Base-by-base conservation (phyloP, 495 filamentous ascomycete genomes). In the Cercophora samala region DNA sequence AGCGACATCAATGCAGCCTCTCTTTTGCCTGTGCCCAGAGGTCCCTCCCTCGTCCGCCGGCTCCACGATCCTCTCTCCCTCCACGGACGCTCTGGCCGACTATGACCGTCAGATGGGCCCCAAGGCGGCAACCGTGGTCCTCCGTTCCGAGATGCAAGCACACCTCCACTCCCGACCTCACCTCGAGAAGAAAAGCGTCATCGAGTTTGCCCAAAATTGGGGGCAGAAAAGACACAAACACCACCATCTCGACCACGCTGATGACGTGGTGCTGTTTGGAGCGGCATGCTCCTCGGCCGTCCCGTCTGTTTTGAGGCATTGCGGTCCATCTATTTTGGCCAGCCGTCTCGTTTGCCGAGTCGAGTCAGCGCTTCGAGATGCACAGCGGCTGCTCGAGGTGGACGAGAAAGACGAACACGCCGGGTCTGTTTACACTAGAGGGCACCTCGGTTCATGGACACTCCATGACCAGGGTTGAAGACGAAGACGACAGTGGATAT, bases 401-500 rank as follows among this genome's bases (percentile, higher is more conserved):
- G 8, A 60, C 3, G 58, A 29, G 21, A 21, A 18, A 25, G 0
- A 60, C 23, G 13, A 17, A 46, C 58, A 23, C 58, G 9, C 67
- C 64, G 68, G 64, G 62, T 59, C 67, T 62, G 21, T 24, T n/a
- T n/a, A n/a, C n/a, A n/a, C 54, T 58, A 9, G 8, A 58, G 65
- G 69, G 69, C 70, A 68, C 60, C 65, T 69, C 58, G 65, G 67
- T 66, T 60, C 64, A 68, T 67, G 66, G 53, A 62, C 42, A 65
- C 18, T 54, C 37, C 37, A 46, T 46, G 63, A 64, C 72, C 67
- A 58, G 69, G 71, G 67, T 53, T n/a, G n/a, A n/a, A n/a, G 8
- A 29, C 25, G 65, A 71, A 66, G 65, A 69, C 64, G 68, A 76
- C 75, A 74, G 75, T 91, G 89, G 17, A 91, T 87, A 37, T 87